phyloP scores from a whole-genome alignment of 306 rosid genomes.

The Prunus padus region DNA sequence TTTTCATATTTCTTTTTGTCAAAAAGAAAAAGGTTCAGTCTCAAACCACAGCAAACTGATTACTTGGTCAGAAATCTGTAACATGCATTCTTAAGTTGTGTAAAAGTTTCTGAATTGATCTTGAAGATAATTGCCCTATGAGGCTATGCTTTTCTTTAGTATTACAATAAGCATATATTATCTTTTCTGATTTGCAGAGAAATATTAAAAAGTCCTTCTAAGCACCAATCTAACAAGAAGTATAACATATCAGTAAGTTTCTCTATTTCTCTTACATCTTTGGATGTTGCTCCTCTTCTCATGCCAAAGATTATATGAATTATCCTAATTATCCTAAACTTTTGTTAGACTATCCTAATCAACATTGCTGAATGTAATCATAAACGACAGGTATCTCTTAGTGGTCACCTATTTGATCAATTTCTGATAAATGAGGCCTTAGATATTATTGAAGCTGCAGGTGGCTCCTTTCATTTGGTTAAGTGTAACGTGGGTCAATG shows the following conservation, averaged over 20 bases:
- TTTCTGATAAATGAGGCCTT: conserved; percentile 94
- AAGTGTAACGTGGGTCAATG: conserved; percentile 85
- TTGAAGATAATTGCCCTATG: too few relatives aligned
- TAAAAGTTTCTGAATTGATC: too few relatives aligned
- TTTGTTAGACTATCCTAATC: conserved; percentile 16
- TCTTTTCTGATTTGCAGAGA: conserved; percentile 54
- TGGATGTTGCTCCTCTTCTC: neutral
- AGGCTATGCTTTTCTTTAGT: neutral
- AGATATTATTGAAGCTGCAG: conserved; percentile 87
- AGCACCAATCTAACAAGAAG: conserved; percentile 39
- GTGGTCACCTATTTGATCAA: conserved; percentile 83
- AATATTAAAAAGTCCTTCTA: conserved; percentile 37
- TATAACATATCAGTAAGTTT: conserved; percentile 63
- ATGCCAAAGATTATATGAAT: neutral
- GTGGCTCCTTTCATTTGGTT: conserved; percentile 85
- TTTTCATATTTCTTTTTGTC: too few relatives aligned
- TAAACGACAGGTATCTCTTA: conserved; percentile 73
- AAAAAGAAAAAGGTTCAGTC: too few relatives aligned
- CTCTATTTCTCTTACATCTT: conserved; percentile 5
- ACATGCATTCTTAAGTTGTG: too few relatives aligned
- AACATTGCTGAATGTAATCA: conserved; percentile 20
- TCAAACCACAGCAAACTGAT: too few relatives aligned
- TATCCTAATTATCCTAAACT: too few relatives aligned
- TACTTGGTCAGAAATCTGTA: too few relatives aligned
- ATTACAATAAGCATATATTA: neutral